phyloP scores from a whole-genome alignment of 352 stramenopile species.

The Globisporangium spiculum region DNA sequence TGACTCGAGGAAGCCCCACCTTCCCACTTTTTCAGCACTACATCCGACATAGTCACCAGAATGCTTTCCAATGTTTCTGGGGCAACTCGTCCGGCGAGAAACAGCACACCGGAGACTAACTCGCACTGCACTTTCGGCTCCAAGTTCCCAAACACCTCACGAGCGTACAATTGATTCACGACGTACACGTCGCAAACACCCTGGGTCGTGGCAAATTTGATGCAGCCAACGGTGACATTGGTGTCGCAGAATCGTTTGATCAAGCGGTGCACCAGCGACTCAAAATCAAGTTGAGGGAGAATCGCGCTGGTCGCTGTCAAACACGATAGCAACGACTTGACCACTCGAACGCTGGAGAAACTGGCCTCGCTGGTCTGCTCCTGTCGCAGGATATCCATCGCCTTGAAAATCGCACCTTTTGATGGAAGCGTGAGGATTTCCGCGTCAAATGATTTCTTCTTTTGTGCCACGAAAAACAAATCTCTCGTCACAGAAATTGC shows the following conservation, averaged over 20 bases:
- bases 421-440: conserved; percentile 34
- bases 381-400: conserved; percentile 30
- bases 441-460: conserved; percentile 49
- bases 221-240: conserved; percentile 23
- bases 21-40: conserved; percentile 6
- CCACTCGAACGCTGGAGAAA: background rate
- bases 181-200: conserved; percentile 34
- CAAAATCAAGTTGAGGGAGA: conserved; percentile 15
- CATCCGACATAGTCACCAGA: background rate
- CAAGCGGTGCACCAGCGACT: conserved; percentile 13
- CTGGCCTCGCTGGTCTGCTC: conserved; percentile 14
- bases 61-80: conserved; percentile 3
- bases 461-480: conserved; percentile 37
- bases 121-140: conserved; percentile 7
- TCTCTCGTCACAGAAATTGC: conserved; percentile 30
- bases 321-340: conserved; percentile 14
- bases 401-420: conserved; percentile 28
- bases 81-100: conserved; percentile 7
- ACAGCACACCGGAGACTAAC: background rate
- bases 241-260: conserved; percentile 15
- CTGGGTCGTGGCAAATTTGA: conserved; percentile 37
- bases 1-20: background rate
- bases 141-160: conserved; percentile 4
- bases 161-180: conserved; percentile 18
- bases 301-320: conserved; percentile 7